Conservation (phyloP, 805 yeast species). For the Lachancea waltii region DNA sequence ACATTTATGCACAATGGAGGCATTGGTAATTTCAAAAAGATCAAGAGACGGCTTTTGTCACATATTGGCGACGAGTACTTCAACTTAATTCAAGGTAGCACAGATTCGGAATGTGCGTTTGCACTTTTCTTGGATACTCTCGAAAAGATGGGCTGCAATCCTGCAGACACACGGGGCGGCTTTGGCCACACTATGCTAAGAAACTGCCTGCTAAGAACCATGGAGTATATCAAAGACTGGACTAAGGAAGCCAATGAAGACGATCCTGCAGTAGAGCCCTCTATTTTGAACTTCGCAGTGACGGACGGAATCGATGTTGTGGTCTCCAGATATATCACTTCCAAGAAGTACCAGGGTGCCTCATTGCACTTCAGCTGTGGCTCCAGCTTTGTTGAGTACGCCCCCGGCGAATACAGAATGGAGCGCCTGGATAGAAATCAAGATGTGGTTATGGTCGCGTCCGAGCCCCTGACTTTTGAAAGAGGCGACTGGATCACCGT, state of each 20-base stretch:
- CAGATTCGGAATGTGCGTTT: conserved; percentile 94
- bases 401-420: conserved; percentile 90
- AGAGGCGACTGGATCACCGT: conserved; percentile 97
- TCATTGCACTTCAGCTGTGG: conserved; percentile 93
- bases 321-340: conserved; percentile 81
- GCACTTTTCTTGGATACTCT: conserved; percentile 79
- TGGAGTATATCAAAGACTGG: conserved; percentile 74
- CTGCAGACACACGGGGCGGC: conserved; percentile 40
- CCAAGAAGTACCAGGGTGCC: conserved; percentile 91
- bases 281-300: conserved; percentile 85
- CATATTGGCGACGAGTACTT: conserved; percentile 79
- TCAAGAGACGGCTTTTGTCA: conserved; percentile 66
- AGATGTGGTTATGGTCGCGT: conserved; percentile 92
- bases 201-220: conserved; percentile 64
- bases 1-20: conserved; percentile 99
- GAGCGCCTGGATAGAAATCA: conserved; percentile 89
- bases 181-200: conserved; percentile 55
- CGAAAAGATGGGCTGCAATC: conserved; percentile 69
- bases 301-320: conserved; percentile 88
- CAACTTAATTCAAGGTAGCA: conserved; percentile 79
- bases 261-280: conserved; percentile 52
- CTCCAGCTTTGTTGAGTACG: conserved; percentile 80
- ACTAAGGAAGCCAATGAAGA: conserved; percentile 50
- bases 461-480: conserved; percentile 94
- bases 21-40: conserved; percentile 60